Conservation (phyloP, 2,329 filamentous ascomycete genomes). For the Nannizzia gypsea region DNA sequence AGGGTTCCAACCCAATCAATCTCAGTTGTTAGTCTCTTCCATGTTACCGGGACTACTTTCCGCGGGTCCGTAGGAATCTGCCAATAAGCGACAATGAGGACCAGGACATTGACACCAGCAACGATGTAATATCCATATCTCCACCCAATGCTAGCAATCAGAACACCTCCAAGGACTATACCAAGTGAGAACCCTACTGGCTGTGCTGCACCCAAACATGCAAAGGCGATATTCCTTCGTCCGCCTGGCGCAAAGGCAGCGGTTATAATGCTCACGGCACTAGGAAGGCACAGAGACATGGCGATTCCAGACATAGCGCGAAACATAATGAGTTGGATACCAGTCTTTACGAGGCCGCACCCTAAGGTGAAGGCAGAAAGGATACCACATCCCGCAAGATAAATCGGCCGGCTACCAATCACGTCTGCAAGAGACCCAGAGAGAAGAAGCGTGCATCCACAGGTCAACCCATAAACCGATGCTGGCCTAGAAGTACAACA, state of each 20-base stretch:
- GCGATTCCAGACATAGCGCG: conserved; percentile 36
- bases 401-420: conserved; percentile 37
- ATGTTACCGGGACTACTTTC: conserved; percentile 7
- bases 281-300: conserved; percentile 36
- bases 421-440: conserved; percentile 41
- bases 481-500: conserved; percentile 17
- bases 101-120: conserved; percentile 28
- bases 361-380: conserved; percentile 32
- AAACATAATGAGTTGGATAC: conserved; percentile 36
- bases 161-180: conserved; percentile 38
- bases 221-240: conserved; percentile 41
- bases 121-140: conserved; percentile 41
- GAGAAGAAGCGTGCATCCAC: conserved; percentile 37
- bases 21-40: conserved; percentile 6
- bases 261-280: conserved; percentile 38
- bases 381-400: conserved; percentile 35
- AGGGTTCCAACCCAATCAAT: conserved; percentile 45
- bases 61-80: conserved; percentile 11
- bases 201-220: conserved; percentile 38
- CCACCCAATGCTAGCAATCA: conserved; percentile 43
- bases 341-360: conserved; percentile 29
- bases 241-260: conserved; percentile 34
- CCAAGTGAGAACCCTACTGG: conserved; percentile 41
- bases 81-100: conserved; percentile 9
- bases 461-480: conserved; percentile 24